A percentile compares a stretch with the other conserved stretches of the same genome.
Evolutionary conservation across 345 rosid genomes (phyloP).

Genomic region (Sonneratia caseolaris): DNA sequence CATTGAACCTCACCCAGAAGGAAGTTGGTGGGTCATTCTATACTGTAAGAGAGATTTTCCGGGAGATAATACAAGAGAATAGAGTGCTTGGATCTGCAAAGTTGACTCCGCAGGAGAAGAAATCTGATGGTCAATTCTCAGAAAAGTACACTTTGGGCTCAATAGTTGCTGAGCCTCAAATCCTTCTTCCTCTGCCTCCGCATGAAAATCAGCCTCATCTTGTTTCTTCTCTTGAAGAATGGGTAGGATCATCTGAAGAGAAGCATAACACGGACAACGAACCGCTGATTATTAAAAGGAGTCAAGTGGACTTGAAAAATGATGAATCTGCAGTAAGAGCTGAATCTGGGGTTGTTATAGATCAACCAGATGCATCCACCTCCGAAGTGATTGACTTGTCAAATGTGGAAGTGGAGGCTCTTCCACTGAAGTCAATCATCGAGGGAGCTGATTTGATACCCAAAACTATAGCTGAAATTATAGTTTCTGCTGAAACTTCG

Average conservation of each 20-base stretch:
- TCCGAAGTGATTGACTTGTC: slow-evolving; percentile 7
- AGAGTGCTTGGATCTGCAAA: slow-evolving; percentile 83
- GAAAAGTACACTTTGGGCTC: slow-evolving; percentile 51
- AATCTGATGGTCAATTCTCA: slow-evolving; percentile 26
- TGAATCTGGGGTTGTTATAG: slow-evolving; percentile 9
- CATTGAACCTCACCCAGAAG: slow-evolving; percentile 77
- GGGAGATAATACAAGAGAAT: slow-evolving; percentile 95
- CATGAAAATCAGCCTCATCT: slow-evolving; percentile 10
- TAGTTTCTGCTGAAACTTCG: not conserved
- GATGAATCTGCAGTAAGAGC: slow-evolving; percentile 15
- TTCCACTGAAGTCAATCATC: slow-evolving; percentile 10
- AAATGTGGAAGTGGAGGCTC: slow-evolving; percentile 14
- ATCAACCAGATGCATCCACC: slow-evolving; percentile 8
- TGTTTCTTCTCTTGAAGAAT: slow-evolving; percentile 10
- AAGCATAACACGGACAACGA: slow-evolving; percentile 15
- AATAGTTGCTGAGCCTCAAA: slow-evolving; percentile 38
- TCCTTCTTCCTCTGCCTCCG: slow-evolving; percentile 12
- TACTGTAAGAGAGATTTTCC: slow-evolving; percentile 81
- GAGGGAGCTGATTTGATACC: not conserved
- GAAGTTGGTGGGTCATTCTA: slow-evolving; percentile 97
- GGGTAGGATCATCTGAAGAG: slow-evolving; percentile 12
- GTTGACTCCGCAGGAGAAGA: slow-evolving; percentile 26
- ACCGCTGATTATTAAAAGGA: slow-evolving; percentile 23
- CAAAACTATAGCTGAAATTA: not conserved
- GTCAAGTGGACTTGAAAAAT: slow-evolving; percentile 11